These are phyloP conservation scores for Termitomyces sp. DNA, from an alignment of 768 basidiomycete genomes.

Conservation along the genomic window DNA sequence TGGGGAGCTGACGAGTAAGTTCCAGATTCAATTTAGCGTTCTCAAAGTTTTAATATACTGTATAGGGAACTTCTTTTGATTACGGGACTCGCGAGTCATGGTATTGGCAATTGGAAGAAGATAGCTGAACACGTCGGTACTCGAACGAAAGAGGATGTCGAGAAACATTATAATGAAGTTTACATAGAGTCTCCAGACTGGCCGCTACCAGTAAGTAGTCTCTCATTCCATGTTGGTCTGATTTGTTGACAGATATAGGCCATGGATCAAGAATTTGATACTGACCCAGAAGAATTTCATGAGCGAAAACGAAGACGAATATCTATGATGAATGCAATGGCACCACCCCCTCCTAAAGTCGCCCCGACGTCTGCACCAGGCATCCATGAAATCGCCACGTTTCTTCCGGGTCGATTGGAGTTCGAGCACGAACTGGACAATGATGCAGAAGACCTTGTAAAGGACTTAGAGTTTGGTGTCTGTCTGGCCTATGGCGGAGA, in stretches of 20 bases:
- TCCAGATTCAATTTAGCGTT: conserved; percentile 3
- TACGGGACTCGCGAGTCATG: conserved; percentile 82
- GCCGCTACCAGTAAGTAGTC: conserved; percentile 68
- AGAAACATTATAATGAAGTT: conserved; percentile 77
- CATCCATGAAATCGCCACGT: conserved; percentile 87
- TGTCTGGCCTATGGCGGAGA: conserved; percentile 83
- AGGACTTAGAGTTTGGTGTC: conserved; percentile 94
- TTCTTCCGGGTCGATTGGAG: conserved; percentile 94
- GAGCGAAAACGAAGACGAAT: conserved; percentile 85
- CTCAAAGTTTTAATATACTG: conserved; percentile 1
- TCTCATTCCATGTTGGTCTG: not conserved
- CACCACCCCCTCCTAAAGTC: conserved; percentile 56
- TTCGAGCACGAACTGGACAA: conserved; percentile 98
- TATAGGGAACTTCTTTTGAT: conserved; percentile 81
- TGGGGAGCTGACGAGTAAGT: conserved; percentile 97
- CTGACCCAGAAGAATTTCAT: conserved; percentile 81
- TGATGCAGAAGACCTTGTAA: conserved; percentile 92
- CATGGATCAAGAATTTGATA: conserved; percentile 60
- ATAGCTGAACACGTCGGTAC: conserved; percentile 94
- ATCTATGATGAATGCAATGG: conserved; percentile 64
- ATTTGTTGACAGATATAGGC: conserved; percentile 20
- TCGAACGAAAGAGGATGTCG: conserved; percentile 88
- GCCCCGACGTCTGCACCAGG: conserved; percentile 86
- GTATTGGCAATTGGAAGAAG: conserved; percentile 95
- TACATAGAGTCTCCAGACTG: conserved; percentile 77